Evolutionary conservation across 2,329 filamentous ascomycete genomes (phyloP).

Genomic region (Dendryphion nanum): DNA sequence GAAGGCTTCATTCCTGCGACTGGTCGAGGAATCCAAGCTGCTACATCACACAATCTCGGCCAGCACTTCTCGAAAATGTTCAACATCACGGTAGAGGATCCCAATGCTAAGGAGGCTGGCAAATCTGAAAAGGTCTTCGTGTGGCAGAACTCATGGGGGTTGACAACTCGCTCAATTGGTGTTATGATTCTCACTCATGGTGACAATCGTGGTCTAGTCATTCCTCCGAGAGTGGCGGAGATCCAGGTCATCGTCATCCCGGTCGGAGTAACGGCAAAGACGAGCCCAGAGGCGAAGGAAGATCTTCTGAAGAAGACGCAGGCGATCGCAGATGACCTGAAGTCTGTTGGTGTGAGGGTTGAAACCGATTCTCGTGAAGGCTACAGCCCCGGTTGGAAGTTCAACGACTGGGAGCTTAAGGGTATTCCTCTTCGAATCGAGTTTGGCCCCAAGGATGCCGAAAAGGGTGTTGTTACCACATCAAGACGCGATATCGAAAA

Average conservation of each 20-base stretch:
- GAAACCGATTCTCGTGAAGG: conserved; percentile 84
- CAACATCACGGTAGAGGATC: conserved; percentile 94
- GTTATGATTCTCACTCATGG: conserved; percentile 99
- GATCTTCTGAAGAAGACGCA: conserved; percentile 75
- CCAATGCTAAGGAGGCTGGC: conserved; percentile 61
- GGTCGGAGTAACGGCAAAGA: conserved; percentile 84
- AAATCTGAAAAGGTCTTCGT: conserved; percentile 74
- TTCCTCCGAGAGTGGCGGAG: conserved; percentile 87
- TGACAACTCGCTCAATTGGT: conserved; percentile 94
- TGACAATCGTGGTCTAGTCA: conserved; percentile 91
- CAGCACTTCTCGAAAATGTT: conserved; percentile 99
- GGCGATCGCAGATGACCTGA: conserved; percentile 66
- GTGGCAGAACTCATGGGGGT: conserved; percentile 99
- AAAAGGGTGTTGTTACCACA: conserved; percentile 78
- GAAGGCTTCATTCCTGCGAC: conserved; percentile 97
- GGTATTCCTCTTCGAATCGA: conserved; percentile 92
- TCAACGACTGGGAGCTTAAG: conserved; percentile 98
- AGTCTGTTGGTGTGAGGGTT: conserved; percentile 71
- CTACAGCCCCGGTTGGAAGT: conserved; percentile 93
- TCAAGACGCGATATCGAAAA: conserved; percentile 82
- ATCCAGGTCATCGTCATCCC: conserved; percentile 85
- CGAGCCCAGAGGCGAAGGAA: conserved; percentile 69
- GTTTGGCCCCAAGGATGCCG: conserved; percentile 92
- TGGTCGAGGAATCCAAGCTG: conserved; percentile 94
- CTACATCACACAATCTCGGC: conserved; percentile 88